Percentiles rank a stretch among this genome's conserved stretches.
These are phyloP conservation scores for Scheffersomyces titani DNA, from an alignment of 1,139 yeast genomes.

Conservation along the genomic window DNA sequence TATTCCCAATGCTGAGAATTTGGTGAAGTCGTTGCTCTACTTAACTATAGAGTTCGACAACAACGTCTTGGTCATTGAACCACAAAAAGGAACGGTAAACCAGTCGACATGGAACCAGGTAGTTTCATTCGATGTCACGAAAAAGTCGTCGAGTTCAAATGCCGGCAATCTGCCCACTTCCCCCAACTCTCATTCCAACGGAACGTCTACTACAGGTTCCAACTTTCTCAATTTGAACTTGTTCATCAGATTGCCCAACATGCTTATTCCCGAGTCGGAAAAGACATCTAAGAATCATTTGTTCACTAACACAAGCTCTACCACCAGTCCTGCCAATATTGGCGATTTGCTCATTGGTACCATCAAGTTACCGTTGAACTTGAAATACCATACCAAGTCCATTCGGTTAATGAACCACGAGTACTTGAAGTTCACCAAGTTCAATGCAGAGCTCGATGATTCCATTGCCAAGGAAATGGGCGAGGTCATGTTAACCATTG, in stretches of 20 bases:
- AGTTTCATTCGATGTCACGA: slow-evolving; percentile 88
- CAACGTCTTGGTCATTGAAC: slow-evolving; percentile 81
- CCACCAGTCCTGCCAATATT: slow-evolving; percentile 18
- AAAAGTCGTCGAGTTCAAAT: slow-evolving; percentile 24
- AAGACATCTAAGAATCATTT: slow-evolving; percentile 30
- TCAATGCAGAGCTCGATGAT: slow-evolving; percentile 19
- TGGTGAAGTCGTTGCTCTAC: slow-evolving; percentile 61
- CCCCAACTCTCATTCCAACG: not conserved
- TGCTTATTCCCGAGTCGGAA: slow-evolving; percentile 52
- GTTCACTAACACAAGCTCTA: slow-evolving; percentile 19
- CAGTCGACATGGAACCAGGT: slow-evolving; percentile 75
- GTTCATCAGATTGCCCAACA: slow-evolving; percentile 74
- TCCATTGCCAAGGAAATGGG: slow-evolving; percentile 39
- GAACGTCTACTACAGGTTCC: slow-evolving; percentile 27
- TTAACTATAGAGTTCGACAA: slow-evolving; percentile 78
- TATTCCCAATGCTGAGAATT: slow-evolving; percentile 51
- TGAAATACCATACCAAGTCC: slow-evolving; percentile 38
- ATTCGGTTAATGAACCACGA: slow-evolving; percentile 48
- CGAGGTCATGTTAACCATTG: slow-evolving; percentile 68
- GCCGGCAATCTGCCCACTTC: not conserved
- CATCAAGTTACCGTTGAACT: slow-evolving; percentile 44
- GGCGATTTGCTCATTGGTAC: slow-evolving; percentile 48
- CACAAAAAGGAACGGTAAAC: slow-evolving; percentile 65
- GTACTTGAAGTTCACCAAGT: slow-evolving; percentile 44
- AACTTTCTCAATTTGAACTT: slow-evolving; percentile 65